Percentiles rank a stretch among this genome's conserved stretches.
These are phyloP conservation scores for Saposhnikovia divaricata DNA, from an alignment of 129 eudicot genomes.

Conservation along the genomic window DNA sequence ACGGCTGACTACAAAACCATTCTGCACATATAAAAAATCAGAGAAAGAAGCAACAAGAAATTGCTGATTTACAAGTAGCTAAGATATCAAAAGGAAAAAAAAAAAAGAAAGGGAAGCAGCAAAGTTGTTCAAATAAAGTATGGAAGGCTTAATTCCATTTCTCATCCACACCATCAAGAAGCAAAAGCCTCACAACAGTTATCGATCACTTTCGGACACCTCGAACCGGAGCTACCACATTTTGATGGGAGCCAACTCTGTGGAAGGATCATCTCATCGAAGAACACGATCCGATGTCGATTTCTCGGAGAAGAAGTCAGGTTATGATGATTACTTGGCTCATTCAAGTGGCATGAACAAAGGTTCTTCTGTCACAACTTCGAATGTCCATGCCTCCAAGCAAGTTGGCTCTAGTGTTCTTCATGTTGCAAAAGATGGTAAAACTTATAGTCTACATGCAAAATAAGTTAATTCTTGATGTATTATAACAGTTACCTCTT, in stretches of 20 bases:
- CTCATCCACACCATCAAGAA: conserved; percentile 4
- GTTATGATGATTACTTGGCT: background rate
- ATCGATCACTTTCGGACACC: conserved; percentile 28
- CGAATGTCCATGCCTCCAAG: background rate
- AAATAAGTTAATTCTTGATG: too few species aligned
- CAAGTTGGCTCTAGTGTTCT: conserved; percentile 1
- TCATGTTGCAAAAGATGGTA: background rate
- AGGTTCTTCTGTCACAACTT: background rate
- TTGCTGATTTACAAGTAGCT: background rate
- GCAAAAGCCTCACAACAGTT: background rate
- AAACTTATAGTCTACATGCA: background rate
- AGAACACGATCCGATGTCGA: conserved; percentile 32
- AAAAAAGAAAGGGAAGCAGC: background rate
- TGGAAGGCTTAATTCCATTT: conserved; percentile 8
- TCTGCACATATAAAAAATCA: background rate
- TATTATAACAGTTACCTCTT: background rate
- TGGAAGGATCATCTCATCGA: conserved; percentile 36
- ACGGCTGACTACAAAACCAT: background rate
- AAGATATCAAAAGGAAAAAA: too few species aligned
- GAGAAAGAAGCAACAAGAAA: background rate
- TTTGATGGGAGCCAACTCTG: conserved; percentile 25
- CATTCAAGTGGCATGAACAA: conserved; percentile 17
- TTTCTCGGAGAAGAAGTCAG: conserved; percentile 11
- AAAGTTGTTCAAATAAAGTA: background rate
- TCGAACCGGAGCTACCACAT: conserved; percentile 46